These are phyloP conservation scores for Acorus calamus DNA, from an alignment of 106 monocot genomes.

Conservation along the genomic window DNA sequence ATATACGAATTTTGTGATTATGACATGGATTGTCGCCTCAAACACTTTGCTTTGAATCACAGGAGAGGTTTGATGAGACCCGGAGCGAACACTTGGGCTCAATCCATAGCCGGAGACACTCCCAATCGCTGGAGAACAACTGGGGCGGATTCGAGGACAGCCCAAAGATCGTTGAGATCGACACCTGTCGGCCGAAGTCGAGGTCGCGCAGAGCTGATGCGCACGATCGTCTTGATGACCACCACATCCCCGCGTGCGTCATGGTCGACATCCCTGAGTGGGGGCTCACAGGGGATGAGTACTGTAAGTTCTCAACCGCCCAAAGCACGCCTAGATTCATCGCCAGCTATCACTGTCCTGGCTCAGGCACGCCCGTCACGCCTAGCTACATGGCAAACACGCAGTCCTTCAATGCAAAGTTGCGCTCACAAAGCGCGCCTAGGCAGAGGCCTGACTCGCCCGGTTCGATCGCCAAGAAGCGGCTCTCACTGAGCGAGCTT, in stretches of 20 bases:
- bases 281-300: constrained; percentile 19
- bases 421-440: constrained; percentile 88
- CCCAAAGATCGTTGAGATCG: constrained; percentile 66
- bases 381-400: constrained; percentile 88
- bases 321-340: constrained; percentile 35
- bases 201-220: constrained; percentile 5
- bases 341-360: too few species aligned
- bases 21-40: neutral
- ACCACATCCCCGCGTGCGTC: constrained; percentile 23
- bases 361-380: neutral
- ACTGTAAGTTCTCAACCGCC: constrained; percentile 22
- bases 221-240: too few species aligned
- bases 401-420: constrained; percentile 77
- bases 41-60: neutral
- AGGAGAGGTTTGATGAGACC: constrained; percentile 50
- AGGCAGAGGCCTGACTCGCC: constrained; percentile 57
- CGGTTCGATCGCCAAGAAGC: constrained; percentile 8
- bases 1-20: neutral
- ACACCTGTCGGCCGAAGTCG: constrained; percentile 43
- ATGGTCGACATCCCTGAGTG: constrained; percentile 40
- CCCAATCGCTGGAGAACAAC: constrained; percentile 20
- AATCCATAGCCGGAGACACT: constrained; percentile 26
- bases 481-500: constrained; percentile 30
- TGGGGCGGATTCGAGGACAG: constrained; percentile 27
- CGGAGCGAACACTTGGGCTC: constrained; percentile 23